Conservation (phyloP, 805 yeast genomes). For the Lipomyces japonicus region DNA sequence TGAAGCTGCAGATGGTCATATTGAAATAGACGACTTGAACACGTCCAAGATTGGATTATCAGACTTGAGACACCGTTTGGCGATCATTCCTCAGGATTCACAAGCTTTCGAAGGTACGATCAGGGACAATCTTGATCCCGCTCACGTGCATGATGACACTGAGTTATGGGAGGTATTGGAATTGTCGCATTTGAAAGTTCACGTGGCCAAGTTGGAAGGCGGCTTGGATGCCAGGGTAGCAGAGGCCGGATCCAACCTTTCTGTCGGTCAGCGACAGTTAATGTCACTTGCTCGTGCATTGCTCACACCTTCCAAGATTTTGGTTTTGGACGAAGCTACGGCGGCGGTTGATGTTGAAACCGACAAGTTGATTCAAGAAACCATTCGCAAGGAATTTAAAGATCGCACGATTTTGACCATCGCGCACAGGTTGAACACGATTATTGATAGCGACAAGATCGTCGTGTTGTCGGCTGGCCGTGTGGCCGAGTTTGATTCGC, state of each 20-base stretch:
- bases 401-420: constrained; percentile 80
- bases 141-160: constrained; percentile 61
- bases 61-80: constrained; percentile 71
- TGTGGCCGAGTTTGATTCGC: constrained; percentile 74
- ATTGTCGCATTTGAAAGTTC: constrained; percentile 70
- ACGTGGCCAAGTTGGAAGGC: constrained; percentile 52
- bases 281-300: constrained; percentile 81
- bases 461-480: constrained; percentile 71
- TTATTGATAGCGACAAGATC: constrained; percentile 77
- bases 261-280: constrained; percentile 85
- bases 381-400: constrained; percentile 67
- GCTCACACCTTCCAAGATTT: constrained; percentile 66
- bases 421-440: constrained; percentile 85
- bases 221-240: constrained; percentile 55
- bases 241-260: constrained; percentile 82
- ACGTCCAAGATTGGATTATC: constrained; percentile 66
- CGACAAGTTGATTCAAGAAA: constrained; percentile 72
- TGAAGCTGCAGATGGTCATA: constrained; percentile 68
- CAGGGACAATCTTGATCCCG: constrained; percentile 84
- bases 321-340: constrained; percentile 84
- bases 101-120: constrained; percentile 86
- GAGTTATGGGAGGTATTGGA: constrained; percentile 79
- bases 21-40: constrained; percentile 66
- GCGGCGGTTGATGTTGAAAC: constrained; percentile 89
- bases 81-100: constrained; percentile 92